phyloP scores from a whole-genome alignment of 345 rosid species.

The Bretschneidera sinensis region DNA sequence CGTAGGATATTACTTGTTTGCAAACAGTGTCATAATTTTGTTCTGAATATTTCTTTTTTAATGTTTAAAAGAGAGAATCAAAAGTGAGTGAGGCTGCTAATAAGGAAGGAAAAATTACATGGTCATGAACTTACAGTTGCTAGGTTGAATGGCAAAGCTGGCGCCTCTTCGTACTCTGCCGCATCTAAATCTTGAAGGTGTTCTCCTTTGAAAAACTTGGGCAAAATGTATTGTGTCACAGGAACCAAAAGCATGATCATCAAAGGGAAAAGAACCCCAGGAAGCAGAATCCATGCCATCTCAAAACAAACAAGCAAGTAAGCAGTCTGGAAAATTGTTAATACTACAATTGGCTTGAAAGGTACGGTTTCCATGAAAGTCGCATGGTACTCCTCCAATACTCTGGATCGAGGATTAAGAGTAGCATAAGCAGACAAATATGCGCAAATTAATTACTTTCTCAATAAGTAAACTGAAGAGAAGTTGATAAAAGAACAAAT shows the following conservation, averaged over 20 bases:
- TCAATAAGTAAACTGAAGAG: not conserved
- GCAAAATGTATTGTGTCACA: constrained; percentile 73
- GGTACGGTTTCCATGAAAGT: constrained; percentile 87
- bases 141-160: constrained; percentile 65
- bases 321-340: constrained; percentile 71
- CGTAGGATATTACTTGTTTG: not conserved
- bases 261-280: constrained; percentile 86
- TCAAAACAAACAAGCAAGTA: constrained; percentile 85
- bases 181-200: constrained; percentile 95
- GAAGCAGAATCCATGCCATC: constrained; percentile 87
- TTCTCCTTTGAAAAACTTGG: constrained; percentile 78
- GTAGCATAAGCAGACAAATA: not conserved
- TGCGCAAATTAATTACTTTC: not conserved
- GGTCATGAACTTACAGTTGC: constrained; percentile 42
- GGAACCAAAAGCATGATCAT: constrained; percentile 92
- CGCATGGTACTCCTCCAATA: constrained; percentile 70
- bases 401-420: constrained; percentile 38
- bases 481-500: constrained; percentile 3
- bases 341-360: constrained; percentile 63
- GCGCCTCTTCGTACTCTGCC: constrained; percentile 86
- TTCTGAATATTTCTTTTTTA: not conserved
- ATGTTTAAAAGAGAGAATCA: not conserved
- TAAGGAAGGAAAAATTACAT: not conserved
- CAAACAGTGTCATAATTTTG: not conserved
- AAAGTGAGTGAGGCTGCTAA: not conserved